These are phyloP conservation scores for Podosphaera aphanis DNA, from an alignment of 2,329 filamentous ascomycete genomes.

Conservation along the genomic window DNA sequence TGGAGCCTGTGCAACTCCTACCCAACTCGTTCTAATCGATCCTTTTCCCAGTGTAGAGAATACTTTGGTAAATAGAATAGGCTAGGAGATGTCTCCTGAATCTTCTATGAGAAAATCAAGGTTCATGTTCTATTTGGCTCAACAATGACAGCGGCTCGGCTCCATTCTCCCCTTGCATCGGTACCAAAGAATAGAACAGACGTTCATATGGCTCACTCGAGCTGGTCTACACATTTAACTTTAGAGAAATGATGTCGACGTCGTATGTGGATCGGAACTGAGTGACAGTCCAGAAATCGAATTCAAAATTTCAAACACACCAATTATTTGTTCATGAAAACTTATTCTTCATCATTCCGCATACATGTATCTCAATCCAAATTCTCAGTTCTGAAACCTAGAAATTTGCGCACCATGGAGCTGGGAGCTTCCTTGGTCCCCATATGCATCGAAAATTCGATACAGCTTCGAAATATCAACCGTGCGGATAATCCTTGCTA, in stretches of 20 bases:
- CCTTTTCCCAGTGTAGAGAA: not conserved
- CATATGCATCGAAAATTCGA: not conserved
- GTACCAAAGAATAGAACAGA: not conserved
- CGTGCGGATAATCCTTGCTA: not conserved
- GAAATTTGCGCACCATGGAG: not conserved
- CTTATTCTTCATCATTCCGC: too few species aligned
- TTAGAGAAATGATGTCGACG: not conserved
- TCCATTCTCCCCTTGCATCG: not conserved
- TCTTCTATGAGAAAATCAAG: not conserved
- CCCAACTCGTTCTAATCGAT: not conserved
- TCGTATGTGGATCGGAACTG: not conserved
- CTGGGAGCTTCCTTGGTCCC: not conserved
- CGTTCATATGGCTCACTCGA: not conserved
- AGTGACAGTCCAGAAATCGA: too few species aligned
- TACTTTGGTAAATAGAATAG: not conserved
- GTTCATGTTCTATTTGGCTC: not conserved
- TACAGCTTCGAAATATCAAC: not conserved
- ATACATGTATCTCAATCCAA: conserved; percentile 1
- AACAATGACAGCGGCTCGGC: not conserved
- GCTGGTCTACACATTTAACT: not conserved
- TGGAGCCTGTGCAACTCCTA: not conserved
- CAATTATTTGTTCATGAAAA: too few species aligned
- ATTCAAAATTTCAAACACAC: too few species aligned
- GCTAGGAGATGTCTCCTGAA: not conserved
- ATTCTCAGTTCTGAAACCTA: conserved; percentile 2